Evolutionary conservation across 148 eudicot species (phyloP).

Genomic region (Chenopodium suecicum): DNA sequence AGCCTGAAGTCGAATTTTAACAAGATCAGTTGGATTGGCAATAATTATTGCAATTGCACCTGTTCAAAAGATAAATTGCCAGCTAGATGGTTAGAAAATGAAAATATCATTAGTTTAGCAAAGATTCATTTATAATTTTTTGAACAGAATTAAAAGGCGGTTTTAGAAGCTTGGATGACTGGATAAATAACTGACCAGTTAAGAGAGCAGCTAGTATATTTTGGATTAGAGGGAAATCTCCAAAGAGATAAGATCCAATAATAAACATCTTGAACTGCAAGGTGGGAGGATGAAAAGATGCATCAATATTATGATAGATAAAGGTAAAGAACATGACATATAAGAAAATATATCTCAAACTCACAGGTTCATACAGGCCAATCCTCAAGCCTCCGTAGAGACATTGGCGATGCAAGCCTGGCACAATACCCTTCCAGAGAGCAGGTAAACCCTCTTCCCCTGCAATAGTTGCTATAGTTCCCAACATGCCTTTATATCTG

Average conservation of each 20-base stretch:
- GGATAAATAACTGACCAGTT: constrained; percentile 44
- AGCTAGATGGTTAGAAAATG: constrained; percentile 10
- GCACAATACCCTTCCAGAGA: constrained; percentile 72
- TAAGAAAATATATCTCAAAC: constrained; percentile 18
- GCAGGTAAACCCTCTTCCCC: constrained; percentile 66
- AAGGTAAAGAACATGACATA: not conserved
- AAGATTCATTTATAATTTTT: not conserved
- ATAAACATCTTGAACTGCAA: constrained; percentile 64
- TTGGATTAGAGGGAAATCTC: constrained; percentile 53
- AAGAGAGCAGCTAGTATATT: constrained; percentile 66
- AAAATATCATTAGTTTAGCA: constrained; percentile 1
- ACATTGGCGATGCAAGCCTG: constrained; percentile 70
- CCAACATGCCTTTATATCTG: constrained; percentile 56
- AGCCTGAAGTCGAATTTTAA: constrained; percentile 71
- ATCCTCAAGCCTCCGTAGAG: constrained; percentile 72
- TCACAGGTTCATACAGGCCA: constrained; percentile 67
- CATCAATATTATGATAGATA: constrained; percentile 1
- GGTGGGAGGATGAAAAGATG: constrained; percentile 9
- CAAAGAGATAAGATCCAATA: constrained; percentile 46
- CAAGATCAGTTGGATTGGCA: constrained; percentile 76
- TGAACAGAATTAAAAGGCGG: not conserved
- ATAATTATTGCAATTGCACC: constrained; percentile 66
- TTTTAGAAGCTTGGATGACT: not conserved
- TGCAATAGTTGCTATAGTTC: constrained; percentile 57
- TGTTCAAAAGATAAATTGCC: constrained; percentile 26